Conservation (phyloP, 306 rosid species). For the Dalbergia cultrata region DNA sequence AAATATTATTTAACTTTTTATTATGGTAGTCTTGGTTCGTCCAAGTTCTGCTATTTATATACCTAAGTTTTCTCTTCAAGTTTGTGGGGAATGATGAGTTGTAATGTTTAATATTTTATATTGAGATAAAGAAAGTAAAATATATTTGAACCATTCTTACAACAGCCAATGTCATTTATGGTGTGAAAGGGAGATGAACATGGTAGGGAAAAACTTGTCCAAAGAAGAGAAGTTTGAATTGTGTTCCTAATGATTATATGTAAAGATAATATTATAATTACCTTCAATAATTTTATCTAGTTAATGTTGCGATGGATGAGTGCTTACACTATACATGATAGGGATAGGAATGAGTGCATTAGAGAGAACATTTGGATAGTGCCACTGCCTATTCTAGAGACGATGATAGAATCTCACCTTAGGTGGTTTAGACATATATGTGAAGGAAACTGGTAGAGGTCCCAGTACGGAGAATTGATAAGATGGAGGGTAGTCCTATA, state of each 20-base stretch:
- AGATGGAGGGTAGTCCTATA: too few species aligned
- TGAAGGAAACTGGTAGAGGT: too few species aligned
- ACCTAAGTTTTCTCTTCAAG: background rate
- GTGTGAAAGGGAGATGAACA: conserved; percentile 16
- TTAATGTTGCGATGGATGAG: background rate
- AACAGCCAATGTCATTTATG: conserved; percentile 12
- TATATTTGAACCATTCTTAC: background rate
- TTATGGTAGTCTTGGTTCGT: background rate
- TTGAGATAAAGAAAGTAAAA: conserved; percentile 1
- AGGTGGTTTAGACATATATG: too few species aligned
- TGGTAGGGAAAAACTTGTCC: conserved; percentile 5
- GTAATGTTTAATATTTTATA: conserved; percentile 3
- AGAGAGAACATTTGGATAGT: too few species aligned
- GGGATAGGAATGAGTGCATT: too few species aligned
- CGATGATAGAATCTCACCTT: too few species aligned
- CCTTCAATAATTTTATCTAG: background rate
- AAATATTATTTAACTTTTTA: background rate
- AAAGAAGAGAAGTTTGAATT: conserved; percentile 24
- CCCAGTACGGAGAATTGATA: too few species aligned
- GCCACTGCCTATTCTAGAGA: too few species aligned
- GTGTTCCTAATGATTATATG: conserved; percentile 4
- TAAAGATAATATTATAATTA: background rate
- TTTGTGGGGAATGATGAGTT: conserved; percentile 24
- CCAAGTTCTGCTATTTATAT: conserved; percentile 1
- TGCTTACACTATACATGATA: too few species aligned